Conservation (phyloP, 2,329 filamentous ascomycete genomes). For the Apiospora arundinis region DNA sequence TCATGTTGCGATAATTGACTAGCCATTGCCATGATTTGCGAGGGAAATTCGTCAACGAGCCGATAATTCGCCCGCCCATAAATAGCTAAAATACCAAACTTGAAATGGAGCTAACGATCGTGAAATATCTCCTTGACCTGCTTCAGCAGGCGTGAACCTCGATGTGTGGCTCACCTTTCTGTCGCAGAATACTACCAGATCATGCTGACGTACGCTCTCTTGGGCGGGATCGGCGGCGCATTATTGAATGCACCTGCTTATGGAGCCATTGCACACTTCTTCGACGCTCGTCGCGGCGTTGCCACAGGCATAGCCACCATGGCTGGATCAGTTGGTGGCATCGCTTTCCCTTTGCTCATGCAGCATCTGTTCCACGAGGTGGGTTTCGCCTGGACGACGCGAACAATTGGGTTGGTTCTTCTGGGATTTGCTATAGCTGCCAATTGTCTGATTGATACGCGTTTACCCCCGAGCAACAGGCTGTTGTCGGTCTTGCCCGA, state of each 20-base stretch:
- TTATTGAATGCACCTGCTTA: slow-evolving; percentile 27
- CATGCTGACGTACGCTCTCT: slow-evolving; percentile 25
- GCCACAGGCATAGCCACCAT: slow-evolving; percentile 35
- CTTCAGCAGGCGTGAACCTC: too few species aligned
- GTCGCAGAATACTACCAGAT: slow-evolving; percentile 26
- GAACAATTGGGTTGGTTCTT: slow-evolving; percentile 40
- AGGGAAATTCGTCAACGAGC: too few species aligned
- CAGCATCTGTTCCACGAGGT: slow-evolving; percentile 36
- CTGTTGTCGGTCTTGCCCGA: slow-evolving; percentile 42
- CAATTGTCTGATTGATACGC: slow-evolving; percentile 37
- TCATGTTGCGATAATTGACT: too few species aligned
- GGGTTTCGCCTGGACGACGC: slow-evolving; percentile 44
- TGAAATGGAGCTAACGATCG: too few species aligned
- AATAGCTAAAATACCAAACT: too few species aligned
- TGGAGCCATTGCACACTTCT: slow-evolving; percentile 38
- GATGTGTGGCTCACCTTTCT: too few species aligned
- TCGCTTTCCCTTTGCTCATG: slow-evolving; percentile 44
- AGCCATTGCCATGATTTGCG: too few species aligned
- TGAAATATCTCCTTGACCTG: too few species aligned
- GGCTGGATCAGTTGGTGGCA: slow-evolving; percentile 35
- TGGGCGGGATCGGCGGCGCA: slow-evolving; percentile 26
- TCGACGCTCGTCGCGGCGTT: slow-evolving; percentile 34
- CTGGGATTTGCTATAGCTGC: slow-evolving; percentile 36
- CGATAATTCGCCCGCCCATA: too few species aligned
- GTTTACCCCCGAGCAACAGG: slow-evolving; percentile 42